phyloP scores from a whole-genome alignment of 2,329 filamentous ascomycete species.

The Magnaporthiopsis rhizophila region DNA sequence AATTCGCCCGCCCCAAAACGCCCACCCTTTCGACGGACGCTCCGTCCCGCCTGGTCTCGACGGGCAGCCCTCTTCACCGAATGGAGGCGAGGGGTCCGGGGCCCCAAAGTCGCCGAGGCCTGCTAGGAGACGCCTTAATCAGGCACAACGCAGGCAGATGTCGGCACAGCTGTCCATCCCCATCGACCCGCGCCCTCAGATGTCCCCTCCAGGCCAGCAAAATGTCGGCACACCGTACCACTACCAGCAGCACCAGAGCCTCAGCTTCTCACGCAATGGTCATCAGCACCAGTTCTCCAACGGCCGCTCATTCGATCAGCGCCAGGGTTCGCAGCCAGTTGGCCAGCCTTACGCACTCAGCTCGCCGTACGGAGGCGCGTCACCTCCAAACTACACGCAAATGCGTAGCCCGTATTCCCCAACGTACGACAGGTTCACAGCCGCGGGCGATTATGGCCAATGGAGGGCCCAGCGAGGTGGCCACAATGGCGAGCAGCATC shows the following conservation, averaged over 20 bases:
- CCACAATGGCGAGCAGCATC: background rate
- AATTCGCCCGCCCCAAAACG: background rate
- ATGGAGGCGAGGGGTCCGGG: background rate
- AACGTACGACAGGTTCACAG: conserved; percentile 1
- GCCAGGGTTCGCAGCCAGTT: background rate
- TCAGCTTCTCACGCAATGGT: conserved; percentile 12
- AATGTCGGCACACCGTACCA: conserved; percentile 14
- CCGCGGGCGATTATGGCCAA: background rate
- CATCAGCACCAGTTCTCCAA: conserved; percentile 3
- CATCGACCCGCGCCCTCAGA: conserved; percentile 37
- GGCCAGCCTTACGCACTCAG: conserved; percentile 9
- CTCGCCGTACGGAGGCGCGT: conserved; percentile 13
- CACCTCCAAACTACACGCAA: conserved; percentile 8
- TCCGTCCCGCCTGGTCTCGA: background rate
- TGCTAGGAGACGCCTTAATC: conserved; percentile 48
- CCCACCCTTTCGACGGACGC: background rate
- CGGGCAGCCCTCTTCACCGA: background rate
- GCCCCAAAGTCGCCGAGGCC: conserved; percentile 15
- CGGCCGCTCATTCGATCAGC: background rate
- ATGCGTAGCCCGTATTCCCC: background rate
- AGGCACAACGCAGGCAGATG: conserved; percentile 57
- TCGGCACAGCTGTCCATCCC: conserved; percentile 50
- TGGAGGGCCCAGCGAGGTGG: background rate
- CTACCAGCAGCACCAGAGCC: background rate
- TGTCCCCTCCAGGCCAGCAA: conserved; percentile 20